A percentile compares a stretch with the other conserved stretches of the same genome.
Evolutionary conservation across 768 basidiomycete genomes (phyloP).

Genomic region (Nidula microcarpa): DNA sequence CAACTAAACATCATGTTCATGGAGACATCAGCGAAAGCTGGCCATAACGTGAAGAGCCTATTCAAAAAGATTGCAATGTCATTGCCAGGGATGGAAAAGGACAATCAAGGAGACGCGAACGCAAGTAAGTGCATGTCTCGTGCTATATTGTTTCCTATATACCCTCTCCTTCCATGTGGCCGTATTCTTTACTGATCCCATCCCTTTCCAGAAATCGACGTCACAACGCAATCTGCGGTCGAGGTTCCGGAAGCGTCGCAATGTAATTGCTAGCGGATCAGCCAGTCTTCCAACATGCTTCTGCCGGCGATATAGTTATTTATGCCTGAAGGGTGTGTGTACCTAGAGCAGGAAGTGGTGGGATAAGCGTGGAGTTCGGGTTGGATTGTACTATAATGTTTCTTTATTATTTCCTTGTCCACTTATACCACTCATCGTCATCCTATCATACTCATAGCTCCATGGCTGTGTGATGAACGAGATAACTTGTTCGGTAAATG

Average conservation of each 20-base stretch:
- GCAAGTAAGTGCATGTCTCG: slow-evolving; percentile 36
- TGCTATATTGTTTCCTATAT: not conserved
- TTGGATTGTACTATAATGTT: not conserved
- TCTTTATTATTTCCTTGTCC: not conserved
- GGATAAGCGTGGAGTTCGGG: not conserved
- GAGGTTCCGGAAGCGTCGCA: slow-evolving; percentile 84
- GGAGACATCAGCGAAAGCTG: slow-evolving; percentile 99
- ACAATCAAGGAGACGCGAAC: slow-evolving; percentile 54
- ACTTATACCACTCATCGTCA: not conserved
- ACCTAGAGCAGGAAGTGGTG: not conserved
- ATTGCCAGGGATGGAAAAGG: slow-evolving; percentile 93
- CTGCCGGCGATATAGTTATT: too few relatives aligned
- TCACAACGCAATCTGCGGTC: slow-evolving; percentile 64
- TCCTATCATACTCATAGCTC: too few relatives aligned
- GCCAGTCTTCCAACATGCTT: too few relatives aligned
- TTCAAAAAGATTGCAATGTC: slow-evolving; percentile 99
- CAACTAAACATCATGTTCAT: slow-evolving; percentile 96
- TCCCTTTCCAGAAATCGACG: slow-evolving; percentile 75
- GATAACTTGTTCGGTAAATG: too few relatives aligned
- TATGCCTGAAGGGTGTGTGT: too few relatives aligned
- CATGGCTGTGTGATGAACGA: too few relatives aligned
- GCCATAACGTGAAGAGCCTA: slow-evolving; percentile 97
- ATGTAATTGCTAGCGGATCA: slow-evolving; percentile 65
- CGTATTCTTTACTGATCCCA: slow-evolving; percentile 1
- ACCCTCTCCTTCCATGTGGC: not conserved